Conservation (phyloP, 2,329 filamentous ascomycete species). For the Fusarium vanettenii region DNA sequence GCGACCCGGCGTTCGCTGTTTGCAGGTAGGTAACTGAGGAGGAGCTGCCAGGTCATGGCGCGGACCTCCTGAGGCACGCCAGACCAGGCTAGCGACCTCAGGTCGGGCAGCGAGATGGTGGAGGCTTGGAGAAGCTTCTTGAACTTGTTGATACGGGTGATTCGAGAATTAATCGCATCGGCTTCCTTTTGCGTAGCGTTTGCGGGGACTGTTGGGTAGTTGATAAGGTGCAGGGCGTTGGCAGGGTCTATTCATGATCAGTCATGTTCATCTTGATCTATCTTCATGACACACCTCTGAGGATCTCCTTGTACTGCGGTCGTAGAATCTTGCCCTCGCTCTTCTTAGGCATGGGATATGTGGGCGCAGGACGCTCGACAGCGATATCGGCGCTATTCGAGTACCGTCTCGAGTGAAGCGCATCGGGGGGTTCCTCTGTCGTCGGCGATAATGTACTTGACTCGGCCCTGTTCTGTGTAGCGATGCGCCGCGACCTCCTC, state of each 20-base stretch:
- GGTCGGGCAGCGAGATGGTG: slow-evolving; percentile 84
- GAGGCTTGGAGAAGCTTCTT: slow-evolving; percentile 95
- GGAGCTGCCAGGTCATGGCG: slow-evolving; percentile 98
- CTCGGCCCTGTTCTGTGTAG: slow-evolving; percentile 53
- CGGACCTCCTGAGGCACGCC: slow-evolving; percentile 95
- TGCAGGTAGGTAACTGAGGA: slow-evolving; percentile 96
- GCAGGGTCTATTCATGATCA: slow-evolving; percentile 72
- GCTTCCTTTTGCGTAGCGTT: slow-evolving; percentile 85
- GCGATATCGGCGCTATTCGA: slow-evolving; percentile 95
- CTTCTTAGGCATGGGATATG: slow-evolving; percentile 90
- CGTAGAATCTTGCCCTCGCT: slow-evolving; percentile 94
- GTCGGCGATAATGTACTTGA: slow-evolving; percentile 49
- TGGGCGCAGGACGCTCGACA: slow-evolving; percentile 83
- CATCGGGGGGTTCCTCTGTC: slow-evolving; percentile 52
- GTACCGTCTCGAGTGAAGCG: slow-evolving; percentile 65
- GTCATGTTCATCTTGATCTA: slow-evolving; percentile 2
- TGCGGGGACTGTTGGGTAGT: slow-evolving; percentile 79
- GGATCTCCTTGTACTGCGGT: slow-evolving; percentile 97
- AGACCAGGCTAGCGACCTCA: slow-evolving; percentile 91
- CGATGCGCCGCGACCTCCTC: slow-evolving; percentile 70
- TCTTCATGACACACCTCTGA: slow-evolving; percentile 66
- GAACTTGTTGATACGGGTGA: slow-evolving; percentile 97
- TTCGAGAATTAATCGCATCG: slow-evolving; percentile 87
- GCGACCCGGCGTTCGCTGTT: slow-evolving; percentile 92
- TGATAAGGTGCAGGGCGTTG: slow-evolving; percentile 94